A percentile compares a stretch with the other conserved stretches of the same genome.
Conservation (phyloP, 306 rosid species). For the Dryas drummondii region DNA sequence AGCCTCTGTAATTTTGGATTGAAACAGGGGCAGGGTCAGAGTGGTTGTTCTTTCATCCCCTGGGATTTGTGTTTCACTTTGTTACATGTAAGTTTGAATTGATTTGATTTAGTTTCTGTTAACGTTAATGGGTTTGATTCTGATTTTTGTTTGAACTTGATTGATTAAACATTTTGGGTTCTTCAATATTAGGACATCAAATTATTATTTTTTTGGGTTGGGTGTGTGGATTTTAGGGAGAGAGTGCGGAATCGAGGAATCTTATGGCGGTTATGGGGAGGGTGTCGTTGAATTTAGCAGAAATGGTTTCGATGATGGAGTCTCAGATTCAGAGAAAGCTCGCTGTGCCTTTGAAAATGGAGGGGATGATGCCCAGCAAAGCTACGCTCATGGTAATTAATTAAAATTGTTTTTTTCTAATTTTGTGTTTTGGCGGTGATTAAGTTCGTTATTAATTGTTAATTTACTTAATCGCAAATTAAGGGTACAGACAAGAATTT, state of each 20-base stretch:
- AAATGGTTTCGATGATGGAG: conserved; percentile 31
- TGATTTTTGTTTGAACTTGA: neutral
- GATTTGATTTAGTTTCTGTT: too few relatives aligned
- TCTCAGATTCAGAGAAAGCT: conserved; percentile 42
- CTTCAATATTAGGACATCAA: neutral
- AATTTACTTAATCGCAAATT: neutral
- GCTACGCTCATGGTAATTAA: conserved; percentile 58
- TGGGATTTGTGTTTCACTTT: conserved; percentile 47
- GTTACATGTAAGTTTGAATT: conserved; percentile 45
- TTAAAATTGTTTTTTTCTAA: neutral
- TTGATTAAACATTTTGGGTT: neutral
- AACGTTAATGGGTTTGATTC: neutral
- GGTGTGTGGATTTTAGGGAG: conserved; percentile 26
- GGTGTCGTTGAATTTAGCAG: conserved; percentile 42
- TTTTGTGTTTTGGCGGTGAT: neutral
- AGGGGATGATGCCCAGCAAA: conserved; percentile 36
- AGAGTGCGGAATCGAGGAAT: conserved; percentile 22
- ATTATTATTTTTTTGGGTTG: neutral
- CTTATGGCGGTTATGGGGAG: conserved; percentile 49
- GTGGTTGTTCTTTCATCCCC: conserved; percentile 8
- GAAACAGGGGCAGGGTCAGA: conserved; percentile 6
- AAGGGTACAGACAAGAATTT: neutral
- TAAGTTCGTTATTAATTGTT: neutral
- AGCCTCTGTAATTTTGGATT: conserved; percentile 25
- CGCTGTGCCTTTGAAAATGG: conserved; percentile 47